These are phyloP conservation scores for Paraconiothyrium sp. DNA, from an alignment of 2,329 filamentous ascomycete species.

Conservation along the genomic window DNA sequence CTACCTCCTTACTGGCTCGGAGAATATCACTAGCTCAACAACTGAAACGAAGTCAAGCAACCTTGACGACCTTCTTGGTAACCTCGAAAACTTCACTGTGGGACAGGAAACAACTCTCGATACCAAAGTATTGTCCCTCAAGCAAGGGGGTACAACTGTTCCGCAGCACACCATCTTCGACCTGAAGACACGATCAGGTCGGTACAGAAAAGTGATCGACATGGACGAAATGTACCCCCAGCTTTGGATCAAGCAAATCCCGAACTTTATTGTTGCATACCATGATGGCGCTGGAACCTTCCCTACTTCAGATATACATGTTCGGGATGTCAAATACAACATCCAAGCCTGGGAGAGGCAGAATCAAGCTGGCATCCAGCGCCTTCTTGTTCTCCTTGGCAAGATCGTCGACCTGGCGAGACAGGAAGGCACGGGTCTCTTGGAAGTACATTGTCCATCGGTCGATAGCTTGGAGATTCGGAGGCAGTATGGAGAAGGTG, in stretches of 20 bases:
- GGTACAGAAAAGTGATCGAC: conserved; percentile 42
- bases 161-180: conserved; percentile 61
- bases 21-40: background rate
- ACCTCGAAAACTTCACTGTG: conserved; percentile 24
- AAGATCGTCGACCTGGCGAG: conserved; percentile 42
- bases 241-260: conserved; percentile 62
- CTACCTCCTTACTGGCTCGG: conserved; percentile 50
- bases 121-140: conserved; percentile 26
- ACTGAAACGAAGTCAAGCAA: background rate
- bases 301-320: conserved; percentile 46
- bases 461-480: conserved; percentile 48
- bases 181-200: conserved; percentile 60
- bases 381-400: conserved; percentile 40
- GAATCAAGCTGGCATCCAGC: conserved; percentile 42
- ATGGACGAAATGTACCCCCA: conserved; percentile 55
- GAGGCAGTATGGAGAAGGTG: conserved; percentile 35
- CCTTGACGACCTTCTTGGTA: conserved; percentile 23
- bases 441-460: conserved; percentile 49
- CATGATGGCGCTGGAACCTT: conserved; percentile 57
- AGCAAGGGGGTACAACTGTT: conserved; percentile 35
- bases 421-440: conserved; percentile 23
- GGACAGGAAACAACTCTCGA: background rate
- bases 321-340: conserved; percentile 49
- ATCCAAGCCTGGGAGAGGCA: conserved; percentile 55
- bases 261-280: conserved; percentile 62